These are phyloP conservation scores for Astraeus odoratus DNA, from an alignment of 768 basidiomycete species.

Conservation along the genomic window DNA sequence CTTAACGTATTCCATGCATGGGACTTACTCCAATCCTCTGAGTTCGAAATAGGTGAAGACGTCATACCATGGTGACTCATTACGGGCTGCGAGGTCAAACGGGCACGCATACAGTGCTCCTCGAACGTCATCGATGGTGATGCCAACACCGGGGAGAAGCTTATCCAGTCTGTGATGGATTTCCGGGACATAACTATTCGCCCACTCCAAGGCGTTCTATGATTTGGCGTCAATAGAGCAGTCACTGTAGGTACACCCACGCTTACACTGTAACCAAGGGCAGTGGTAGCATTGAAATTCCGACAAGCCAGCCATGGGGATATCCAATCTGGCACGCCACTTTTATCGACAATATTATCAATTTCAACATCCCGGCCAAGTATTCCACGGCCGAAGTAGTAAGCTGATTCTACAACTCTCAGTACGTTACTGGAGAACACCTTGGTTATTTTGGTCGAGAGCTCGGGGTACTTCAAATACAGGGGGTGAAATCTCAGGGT, in stretches of 20 bases:
- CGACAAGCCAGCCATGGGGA: conserved; percentile 35
- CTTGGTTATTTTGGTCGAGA: conserved; percentile 13
- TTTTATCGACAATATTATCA: conserved; percentile 26
- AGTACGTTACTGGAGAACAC: conserved; percentile 11
- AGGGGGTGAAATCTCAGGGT: not conserved
- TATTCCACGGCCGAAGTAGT: conserved; percentile 35
- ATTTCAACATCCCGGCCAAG: conserved; percentile 29
- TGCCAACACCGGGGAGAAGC: conserved; percentile 26
- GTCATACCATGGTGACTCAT: conserved; percentile 34
- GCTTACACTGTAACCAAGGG: conserved; percentile 4
- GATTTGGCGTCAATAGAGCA: not conserved
- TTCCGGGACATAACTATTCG: conserved; percentile 27
- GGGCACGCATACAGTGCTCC: conserved; percentile 38
- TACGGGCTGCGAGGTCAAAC: conserved; percentile 32
- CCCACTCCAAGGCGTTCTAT: conserved; percentile 26
- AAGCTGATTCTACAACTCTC: conserved; percentile 33
- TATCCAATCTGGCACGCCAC: conserved; percentile 33
- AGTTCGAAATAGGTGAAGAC: conserved; percentile 32
- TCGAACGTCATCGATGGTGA: conserved; percentile 29
- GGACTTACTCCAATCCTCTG: conserved; percentile 29
- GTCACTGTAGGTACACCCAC: not conserved
- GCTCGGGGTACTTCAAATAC: conserved; percentile 18
- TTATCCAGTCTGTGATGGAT: conserved; percentile 30
- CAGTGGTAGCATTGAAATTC: conserved; percentile 1
- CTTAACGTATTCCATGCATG: not conserved